Evolutionary conservation across 2,329 filamentous ascomycete genomes (phyloP).

Genomic region (Penicillium sumatraense): DNA sequence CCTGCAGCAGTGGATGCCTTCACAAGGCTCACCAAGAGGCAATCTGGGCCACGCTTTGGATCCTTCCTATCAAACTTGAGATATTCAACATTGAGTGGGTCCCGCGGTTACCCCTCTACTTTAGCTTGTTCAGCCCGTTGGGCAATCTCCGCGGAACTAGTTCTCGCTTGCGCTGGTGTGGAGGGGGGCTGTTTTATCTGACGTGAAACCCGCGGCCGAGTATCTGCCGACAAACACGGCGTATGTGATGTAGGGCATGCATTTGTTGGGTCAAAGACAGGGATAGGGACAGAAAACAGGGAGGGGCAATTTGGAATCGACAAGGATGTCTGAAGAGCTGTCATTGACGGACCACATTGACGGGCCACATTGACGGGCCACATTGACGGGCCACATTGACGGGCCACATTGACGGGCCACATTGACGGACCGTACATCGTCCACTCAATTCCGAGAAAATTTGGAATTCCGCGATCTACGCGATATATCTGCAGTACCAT

Average conservation of each 20-base stretch:
- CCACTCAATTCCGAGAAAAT: background rate
- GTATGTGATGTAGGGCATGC: background rate
- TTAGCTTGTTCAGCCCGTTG: background rate
- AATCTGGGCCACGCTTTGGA: background rate
- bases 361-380: no score
- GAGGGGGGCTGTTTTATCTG: background rate
- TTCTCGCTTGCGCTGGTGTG: constrained; percentile 1
- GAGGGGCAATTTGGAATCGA: background rate
- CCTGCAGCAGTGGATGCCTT: constrained; percentile 12
- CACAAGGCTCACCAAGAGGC: constrained; percentile 2
- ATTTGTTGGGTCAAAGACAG: background rate
- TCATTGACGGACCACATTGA: background rate
- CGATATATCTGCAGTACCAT: constrained; percentile 3
- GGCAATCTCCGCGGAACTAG: background rate
- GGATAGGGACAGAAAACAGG: background rate
- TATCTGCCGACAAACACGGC: background rate
- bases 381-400: no score
- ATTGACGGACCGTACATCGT: background rate
- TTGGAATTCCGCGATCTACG: constrained; percentile 2
- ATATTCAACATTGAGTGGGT: background rate
- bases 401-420: no score
- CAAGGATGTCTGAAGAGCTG: background rate
- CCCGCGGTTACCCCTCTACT: background rate
- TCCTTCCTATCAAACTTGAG: background rate
- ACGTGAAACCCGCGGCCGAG: background rate